phyloP scores from a whole-genome alignment of 2,329 filamentous ascomycete genomes.

The Aspergillus cejpii region DNA sequence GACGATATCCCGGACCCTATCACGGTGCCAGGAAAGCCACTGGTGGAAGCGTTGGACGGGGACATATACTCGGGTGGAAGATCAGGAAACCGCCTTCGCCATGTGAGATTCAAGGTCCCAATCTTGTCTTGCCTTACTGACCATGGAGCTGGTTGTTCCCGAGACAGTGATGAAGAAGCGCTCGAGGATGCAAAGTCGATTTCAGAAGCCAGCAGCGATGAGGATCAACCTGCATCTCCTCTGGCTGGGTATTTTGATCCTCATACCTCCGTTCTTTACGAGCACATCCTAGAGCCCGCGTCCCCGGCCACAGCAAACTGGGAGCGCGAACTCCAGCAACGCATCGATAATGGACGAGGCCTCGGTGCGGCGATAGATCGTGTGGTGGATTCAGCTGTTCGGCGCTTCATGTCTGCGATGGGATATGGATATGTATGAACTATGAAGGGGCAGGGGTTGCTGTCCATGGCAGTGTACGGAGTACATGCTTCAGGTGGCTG shows the following conservation, averaged over 20 bases:
- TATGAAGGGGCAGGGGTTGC: neutral
- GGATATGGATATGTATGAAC: neutral
- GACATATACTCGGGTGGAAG: neutral
- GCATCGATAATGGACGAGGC: constrained; percentile 6
- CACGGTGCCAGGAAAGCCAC: neutral
- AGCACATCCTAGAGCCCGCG: constrained; percentile 7
- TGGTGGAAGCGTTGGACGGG: neutral
- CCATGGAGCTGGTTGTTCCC: neutral
- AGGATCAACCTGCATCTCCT: neutral
- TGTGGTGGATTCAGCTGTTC: neutral
- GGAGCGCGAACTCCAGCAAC: constrained; percentile 2
- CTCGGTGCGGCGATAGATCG: neutral
- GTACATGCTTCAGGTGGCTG: neutral
- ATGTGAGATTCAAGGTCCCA: neutral
- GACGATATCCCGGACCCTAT: neutral
- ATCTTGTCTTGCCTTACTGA: neutral
- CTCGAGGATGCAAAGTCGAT: neutral
- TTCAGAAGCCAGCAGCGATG: neutral
- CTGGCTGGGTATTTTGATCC: constrained; percentile 20
- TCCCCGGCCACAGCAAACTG: constrained; percentile 3
- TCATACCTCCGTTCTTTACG: constrained; percentile 10
- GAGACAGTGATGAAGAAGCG: neutral
- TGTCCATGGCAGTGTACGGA: neutral
- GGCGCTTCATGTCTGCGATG: neutral
- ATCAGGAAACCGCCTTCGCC: neutral